Evolutionary conservation across 192 early-diverging fungal genomes (phyloP).

Genomic region (Gamsiella multidivaricata): DNA sequence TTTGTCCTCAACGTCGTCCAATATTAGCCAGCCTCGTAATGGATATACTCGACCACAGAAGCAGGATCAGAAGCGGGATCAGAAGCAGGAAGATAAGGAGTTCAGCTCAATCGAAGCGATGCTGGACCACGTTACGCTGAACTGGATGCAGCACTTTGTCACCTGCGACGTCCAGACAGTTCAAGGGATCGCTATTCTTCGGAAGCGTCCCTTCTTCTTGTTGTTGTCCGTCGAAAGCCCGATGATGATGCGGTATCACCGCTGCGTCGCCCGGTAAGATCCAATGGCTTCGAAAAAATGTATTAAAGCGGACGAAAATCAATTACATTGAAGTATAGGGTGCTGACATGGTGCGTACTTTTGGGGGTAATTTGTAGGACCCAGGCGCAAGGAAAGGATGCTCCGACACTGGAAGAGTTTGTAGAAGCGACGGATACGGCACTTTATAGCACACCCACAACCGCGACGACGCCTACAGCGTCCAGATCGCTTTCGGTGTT

Average conservation of each 20-base stretch:
- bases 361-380: slow-evolving; percentile 10
- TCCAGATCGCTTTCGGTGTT: slow-evolving; percentile 2
- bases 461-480: background rate
- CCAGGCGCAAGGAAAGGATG: background rate
- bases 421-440: slow-evolving; percentile 63
- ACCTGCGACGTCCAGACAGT: slow-evolving; percentile 69
- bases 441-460: slow-evolving; percentile 53
- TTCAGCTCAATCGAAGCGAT: slow-evolving; percentile 72
- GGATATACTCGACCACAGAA: background rate
- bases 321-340: too few species aligned
- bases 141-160: slow-evolving; percentile 82
- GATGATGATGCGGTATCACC: slow-evolving; percentile 70
- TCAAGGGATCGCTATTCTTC: slow-evolving; percentile 68
- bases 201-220: slow-evolving; percentile 86
- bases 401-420: slow-evolving; percentile 68
- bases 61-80: background rate
- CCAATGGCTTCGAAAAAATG: background rate
- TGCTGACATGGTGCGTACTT: too few species aligned
- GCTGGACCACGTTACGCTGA: slow-evolving; percentile 74
- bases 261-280: slow-evolving; percentile 60
- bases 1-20: slow-evolving; percentile 7
- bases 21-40: background rate
- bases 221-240: slow-evolving; percentile 90
- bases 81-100: background rate
- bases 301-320: background rate